Conservation (phyloP, 148 eudicot species). For the Camellia japonica region DNA sequence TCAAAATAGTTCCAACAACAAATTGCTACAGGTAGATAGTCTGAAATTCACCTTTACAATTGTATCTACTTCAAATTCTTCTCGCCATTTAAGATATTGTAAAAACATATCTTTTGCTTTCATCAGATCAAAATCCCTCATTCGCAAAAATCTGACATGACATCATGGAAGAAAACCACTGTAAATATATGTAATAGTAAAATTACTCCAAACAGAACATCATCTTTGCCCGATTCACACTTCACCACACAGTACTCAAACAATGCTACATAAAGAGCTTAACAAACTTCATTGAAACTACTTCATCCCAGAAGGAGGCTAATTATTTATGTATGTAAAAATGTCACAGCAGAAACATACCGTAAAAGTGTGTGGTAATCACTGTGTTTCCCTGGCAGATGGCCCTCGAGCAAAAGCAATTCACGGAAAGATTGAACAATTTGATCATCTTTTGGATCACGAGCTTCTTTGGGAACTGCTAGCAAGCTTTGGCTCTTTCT, state of each 20-base stretch:
- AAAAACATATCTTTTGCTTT: slow-evolving; percentile 56
- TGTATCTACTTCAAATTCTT: slow-evolving; percentile 48
- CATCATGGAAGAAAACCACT: neutral
- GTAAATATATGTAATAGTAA: neutral
- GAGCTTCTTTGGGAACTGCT: slow-evolving; percentile 24
- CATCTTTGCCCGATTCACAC: neutral
- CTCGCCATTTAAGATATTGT: slow-evolving; percentile 55
- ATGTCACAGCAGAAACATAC: slow-evolving; percentile 16
- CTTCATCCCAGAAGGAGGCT: too few species aligned
- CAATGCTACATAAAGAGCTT: neutral
- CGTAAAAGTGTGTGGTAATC: slow-evolving; percentile 55
- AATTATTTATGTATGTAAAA: neutral
- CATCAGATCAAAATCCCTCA: slow-evolving; percentile 43
- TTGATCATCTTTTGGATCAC: slow-evolving; percentile 40
- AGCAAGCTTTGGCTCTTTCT: slow-evolving; percentile 16
- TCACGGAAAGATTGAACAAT: slow-evolving; percentile 46
- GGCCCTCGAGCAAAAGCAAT: slow-evolving; percentile 36
- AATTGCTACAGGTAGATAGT: neutral
- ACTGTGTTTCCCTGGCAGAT: slow-evolving; percentile 21
- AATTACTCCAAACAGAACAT: neutral
- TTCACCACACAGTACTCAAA: neutral
- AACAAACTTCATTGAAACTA: neutral
- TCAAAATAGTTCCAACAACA: neutral
- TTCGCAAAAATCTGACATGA: slow-evolving; percentile 51
- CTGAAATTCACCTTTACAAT: slow-evolving; percentile 37